Conservation (phyloP, 306 rosid genomes). For the Heteromeles arbutifolia region DNA sequence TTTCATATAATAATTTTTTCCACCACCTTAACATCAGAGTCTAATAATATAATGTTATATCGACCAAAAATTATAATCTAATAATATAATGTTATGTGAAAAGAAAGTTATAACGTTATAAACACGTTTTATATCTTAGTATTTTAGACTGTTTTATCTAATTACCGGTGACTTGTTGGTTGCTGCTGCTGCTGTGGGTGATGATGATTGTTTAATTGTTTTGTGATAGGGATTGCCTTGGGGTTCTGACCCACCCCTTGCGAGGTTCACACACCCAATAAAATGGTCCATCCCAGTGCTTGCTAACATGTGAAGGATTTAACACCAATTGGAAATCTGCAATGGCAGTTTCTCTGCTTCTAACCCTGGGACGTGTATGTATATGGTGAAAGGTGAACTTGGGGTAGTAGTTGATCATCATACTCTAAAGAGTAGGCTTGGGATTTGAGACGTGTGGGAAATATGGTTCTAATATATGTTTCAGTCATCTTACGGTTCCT, state of each 20-base stretch:
- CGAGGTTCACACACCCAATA: background rate
- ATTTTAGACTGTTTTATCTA: constrained; percentile 1
- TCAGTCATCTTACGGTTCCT: too few relatives aligned
- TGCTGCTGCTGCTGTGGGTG: background rate
- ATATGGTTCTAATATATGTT: too few relatives aligned
- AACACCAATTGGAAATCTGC: background rate
- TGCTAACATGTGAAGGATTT: background rate
- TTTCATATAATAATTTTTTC: too few relatives aligned
- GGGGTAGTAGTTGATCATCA: background rate
- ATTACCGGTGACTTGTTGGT: constrained; percentile 21
- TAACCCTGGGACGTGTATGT: background rate
- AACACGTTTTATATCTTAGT: too few relatives aligned
- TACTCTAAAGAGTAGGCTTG: background rate
- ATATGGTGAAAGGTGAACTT: background rate
- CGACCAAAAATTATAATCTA: too few relatives aligned
- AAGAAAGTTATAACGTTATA: too few relatives aligned
- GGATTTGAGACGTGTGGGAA: too few relatives aligned
- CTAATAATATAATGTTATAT: too few relatives aligned
- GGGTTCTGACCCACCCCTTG: constrained; percentile 13
- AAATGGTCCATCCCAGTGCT: background rate
- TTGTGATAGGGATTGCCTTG: background rate
- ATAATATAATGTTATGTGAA: background rate
- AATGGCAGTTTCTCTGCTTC: background rate
- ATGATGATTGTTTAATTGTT: background rate
- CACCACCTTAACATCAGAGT: too few relatives aligned